Conservation (phyloP, 2,329 filamentous ascomycete species). For the Taxawa tesnikishii region DNA sequence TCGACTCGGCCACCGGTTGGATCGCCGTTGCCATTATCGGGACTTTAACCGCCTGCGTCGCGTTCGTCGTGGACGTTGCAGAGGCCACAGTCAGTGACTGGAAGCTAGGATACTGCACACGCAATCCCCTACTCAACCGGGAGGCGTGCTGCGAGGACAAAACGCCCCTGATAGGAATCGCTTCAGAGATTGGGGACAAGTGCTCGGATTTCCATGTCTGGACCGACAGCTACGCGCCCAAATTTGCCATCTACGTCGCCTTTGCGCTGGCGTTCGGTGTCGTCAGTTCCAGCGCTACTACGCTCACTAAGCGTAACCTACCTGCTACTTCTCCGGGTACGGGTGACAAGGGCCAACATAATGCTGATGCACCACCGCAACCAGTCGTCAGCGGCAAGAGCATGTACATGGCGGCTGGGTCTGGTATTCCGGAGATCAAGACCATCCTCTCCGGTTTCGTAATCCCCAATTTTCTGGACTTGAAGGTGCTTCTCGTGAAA, state of each 20-base stretch:
- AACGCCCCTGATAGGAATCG: slow-evolving; percentile 16
- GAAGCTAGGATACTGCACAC: slow-evolving; percentile 44
- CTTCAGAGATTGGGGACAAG: slow-evolving; percentile 14
- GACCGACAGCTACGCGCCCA: slow-evolving; percentile 26
- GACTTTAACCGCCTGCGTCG: slow-evolving; percentile 41
- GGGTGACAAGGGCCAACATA: slow-evolving; percentile 17
- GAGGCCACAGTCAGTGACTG: slow-evolving; percentile 44
- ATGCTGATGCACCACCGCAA: slow-evolving; percentile 6
- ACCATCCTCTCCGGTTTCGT: slow-evolving; percentile 49
- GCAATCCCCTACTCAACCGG: slow-evolving; percentile 31
- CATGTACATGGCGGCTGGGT: slow-evolving; percentile 48
- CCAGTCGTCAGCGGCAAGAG: slow-evolving; percentile 28
- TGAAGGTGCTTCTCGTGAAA: slow-evolving; percentile 45
- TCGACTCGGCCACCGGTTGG: slow-evolving; percentile 44
- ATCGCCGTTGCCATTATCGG: slow-evolving; percentile 43
- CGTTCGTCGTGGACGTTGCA: slow-evolving; percentile 42
- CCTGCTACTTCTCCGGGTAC: slow-evolving; percentile 27
- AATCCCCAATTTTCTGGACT: slow-evolving; percentile 43
- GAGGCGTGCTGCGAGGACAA: slow-evolving; percentile 37
- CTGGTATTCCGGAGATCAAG: slow-evolving; percentile 51
- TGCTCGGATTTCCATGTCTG: slow-evolving; percentile 33
- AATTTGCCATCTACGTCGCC: slow-evolving; percentile 37
- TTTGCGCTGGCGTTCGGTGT: slow-evolving; percentile 38
- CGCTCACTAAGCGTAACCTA: slow-evolving; percentile 37
- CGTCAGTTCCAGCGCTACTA: slow-evolving; percentile 35